Evolutionary conservation across 2,329 filamentous ascomycete species (phyloP).

Genomic region (Nemania bipapillata): DNA sequence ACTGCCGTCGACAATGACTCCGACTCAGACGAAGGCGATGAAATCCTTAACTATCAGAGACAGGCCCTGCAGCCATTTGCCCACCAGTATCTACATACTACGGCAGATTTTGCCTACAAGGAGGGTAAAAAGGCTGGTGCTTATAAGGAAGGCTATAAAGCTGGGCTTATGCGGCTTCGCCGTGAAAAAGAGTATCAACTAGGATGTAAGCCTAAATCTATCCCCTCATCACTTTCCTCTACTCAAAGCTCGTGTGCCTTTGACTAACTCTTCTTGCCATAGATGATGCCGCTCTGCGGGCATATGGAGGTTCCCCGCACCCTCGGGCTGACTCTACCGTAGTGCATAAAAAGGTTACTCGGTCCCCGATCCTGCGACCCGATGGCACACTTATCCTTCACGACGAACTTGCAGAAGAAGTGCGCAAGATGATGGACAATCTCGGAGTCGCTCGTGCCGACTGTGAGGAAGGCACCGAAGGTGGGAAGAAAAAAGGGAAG

Average conservation of each 20-base stretch:
- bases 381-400: conserved; percentile 3
- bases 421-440: conserved; percentile 19
- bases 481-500: neutral
- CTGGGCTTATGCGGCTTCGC: neutral
- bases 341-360: too few species aligned
- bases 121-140: neutral
- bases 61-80: conserved; percentile 7
- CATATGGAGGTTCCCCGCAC: neutral
- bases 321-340: neutral
- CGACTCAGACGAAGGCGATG: too few species aligned
- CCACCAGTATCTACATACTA: conserved; percentile 7
- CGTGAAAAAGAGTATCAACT: neutral
- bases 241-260: neutral
- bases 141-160: conserved; percentile 5
- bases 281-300: neutral
- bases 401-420: neutral
- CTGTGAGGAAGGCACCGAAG: neutral
- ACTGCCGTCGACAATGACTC: too few species aligned
- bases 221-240: neutral
- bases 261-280: neutral
- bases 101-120: conserved; percentile 4
- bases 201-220: conserved; percentile 3
- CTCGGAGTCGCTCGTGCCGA: neutral
- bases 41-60: neutral
- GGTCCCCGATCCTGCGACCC: neutral